Evolutionary conservation across 2,329 filamentous ascomycete genomes (phyloP).

Genomic region (Xylaria sp.): DNA sequence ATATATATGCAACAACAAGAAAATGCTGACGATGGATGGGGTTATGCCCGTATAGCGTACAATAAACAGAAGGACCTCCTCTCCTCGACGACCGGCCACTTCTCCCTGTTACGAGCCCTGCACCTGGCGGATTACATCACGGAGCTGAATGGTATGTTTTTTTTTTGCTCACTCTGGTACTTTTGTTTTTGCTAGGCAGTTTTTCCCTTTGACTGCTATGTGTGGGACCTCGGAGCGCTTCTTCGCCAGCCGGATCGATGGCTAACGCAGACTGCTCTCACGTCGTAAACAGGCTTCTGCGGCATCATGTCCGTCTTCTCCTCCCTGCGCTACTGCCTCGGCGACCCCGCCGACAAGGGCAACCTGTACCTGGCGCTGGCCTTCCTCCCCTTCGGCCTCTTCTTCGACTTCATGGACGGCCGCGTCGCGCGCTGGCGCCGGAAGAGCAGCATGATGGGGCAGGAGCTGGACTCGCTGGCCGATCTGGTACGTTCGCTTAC

Average conservation of each 20-base stretch:
- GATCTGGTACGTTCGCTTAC: conserved; percentile 70
- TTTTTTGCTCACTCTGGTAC: background rate
- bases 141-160: conserved; percentile 68
- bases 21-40: conserved; percentile 7
- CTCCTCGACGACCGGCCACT: conserved; percentile 71
- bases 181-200: background rate
- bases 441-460: conserved; percentile 97
- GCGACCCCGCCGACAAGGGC: conserved; percentile 63
- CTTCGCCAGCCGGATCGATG: too few species aligned
- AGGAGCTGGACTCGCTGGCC: conserved; percentile 93
- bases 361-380: conserved; percentile 82
- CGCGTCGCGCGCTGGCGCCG: conserved; percentile 94
- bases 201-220: background rate
- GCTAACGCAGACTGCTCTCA: too few species aligned
- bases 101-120: conserved; percentile 68
- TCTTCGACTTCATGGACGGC: conserved; percentile 98
- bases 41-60: conserved; percentile 50
- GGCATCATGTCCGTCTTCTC: conserved; percentile 95
- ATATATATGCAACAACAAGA: background rate
- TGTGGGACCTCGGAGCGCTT: too few species aligned
- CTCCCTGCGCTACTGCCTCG: conserved; percentile 89
- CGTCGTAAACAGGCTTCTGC: conserved; percentile 66
- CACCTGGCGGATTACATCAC: conserved; percentile 85
- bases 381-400: conserved; percentile 89
- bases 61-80: conserved; percentile 80